Evolutionary conservation across 78 protist genomes (phyloP).

Genomic region (Dictyostelium capitatum): DNA sequence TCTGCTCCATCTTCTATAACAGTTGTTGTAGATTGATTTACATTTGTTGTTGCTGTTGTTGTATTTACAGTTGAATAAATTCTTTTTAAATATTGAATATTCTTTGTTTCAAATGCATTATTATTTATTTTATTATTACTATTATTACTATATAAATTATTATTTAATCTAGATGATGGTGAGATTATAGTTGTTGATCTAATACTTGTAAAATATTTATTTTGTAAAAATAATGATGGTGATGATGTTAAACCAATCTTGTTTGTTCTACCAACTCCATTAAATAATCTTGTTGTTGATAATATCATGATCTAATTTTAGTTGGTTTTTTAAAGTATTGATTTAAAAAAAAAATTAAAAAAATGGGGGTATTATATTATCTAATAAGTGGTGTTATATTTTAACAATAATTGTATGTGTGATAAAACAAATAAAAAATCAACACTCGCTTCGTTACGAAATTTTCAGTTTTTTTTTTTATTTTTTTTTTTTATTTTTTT

Average conservation of each 20-base stretch:
- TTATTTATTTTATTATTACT: neutral
- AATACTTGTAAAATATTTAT: neutral
- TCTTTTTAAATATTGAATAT: conserved; percentile 6
- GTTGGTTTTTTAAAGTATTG: too few species aligned
- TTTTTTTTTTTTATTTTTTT: too few species aligned
- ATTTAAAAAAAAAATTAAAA: too few species aligned
- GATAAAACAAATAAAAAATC: too few species aligned
- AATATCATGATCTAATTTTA: neutral
- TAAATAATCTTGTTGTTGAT: neutral
- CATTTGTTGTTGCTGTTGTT: neutral
- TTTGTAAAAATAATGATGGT: neutral
- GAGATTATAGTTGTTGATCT: neutral
- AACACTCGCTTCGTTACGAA: too few species aligned
- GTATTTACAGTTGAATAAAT: neutral
- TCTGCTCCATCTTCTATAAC: neutral
- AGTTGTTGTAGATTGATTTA: neutral
- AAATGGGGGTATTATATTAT: too few species aligned
- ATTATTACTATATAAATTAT: neutral
- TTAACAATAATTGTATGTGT: too few species aligned
- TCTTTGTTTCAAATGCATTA: conserved; percentile 2
- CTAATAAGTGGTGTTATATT: too few species aligned
- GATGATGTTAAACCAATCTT: too few species aligned
- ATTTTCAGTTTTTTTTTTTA: too few species aligned
- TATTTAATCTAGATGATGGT: neutral
- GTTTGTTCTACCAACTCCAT: neutral